A percentile compares a stretch with the other conserved stretches of the same genome.
Conservation (phyloP, 805 yeast species). For the Starmerella scarabaei region DNA sequence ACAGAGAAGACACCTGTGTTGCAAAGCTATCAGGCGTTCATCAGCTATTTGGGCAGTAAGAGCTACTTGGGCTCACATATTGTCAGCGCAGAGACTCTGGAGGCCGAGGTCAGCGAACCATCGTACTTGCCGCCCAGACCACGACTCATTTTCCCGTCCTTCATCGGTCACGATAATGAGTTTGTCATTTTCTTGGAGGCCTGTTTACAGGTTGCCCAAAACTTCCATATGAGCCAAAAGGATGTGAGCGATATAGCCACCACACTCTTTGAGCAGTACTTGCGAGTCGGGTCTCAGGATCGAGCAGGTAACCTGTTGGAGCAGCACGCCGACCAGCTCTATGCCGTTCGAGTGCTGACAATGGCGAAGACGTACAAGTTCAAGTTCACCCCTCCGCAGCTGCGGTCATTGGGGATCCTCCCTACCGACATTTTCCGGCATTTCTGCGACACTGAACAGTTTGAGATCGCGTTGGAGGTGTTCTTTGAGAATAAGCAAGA, state of each 20-base stretch:
- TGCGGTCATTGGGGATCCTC: slow-evolving; percentile 28
- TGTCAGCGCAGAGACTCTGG: slow-evolving; percentile 18
- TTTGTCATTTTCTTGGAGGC: slow-evolving; percentile 91
- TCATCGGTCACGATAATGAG: slow-evolving; percentile 72
- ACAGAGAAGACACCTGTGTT: slow-evolving; percentile 22
- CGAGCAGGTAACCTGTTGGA: slow-evolving; percentile 48
- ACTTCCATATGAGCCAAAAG: slow-evolving; percentile 53
- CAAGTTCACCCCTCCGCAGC: slow-evolving; percentile 17
- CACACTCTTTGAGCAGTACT: slow-evolving; percentile 71
- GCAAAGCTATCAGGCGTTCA: slow-evolving; percentile 46
- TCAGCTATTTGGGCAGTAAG: slow-evolving; percentile 35
- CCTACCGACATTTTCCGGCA: slow-evolving; percentile 58
- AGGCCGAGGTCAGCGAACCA: slow-evolving; percentile 10
- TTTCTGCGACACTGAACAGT: slow-evolving; percentile 44
- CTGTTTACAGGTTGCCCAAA: slow-evolving; percentile 63
- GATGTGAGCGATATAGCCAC: slow-evolving; percentile 64
- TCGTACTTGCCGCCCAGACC: slow-evolving; percentile 84
- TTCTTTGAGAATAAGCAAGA: slow-evolving; percentile 43
- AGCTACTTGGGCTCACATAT: slow-evolving; percentile 15
- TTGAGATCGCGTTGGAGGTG: slow-evolving; percentile 43
- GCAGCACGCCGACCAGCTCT: slow-evolving; percentile 38
- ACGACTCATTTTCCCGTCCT: slow-evolving; percentile 70
- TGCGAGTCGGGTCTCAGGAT: slow-evolving; percentile 38
- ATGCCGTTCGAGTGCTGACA: slow-evolving; percentile 37
- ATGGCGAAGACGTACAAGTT: slow-evolving; percentile 22